phyloP scores from a whole-genome alignment of 2,329 filamentous ascomycete genomes.

The Diplocarpon mali region DNA sequence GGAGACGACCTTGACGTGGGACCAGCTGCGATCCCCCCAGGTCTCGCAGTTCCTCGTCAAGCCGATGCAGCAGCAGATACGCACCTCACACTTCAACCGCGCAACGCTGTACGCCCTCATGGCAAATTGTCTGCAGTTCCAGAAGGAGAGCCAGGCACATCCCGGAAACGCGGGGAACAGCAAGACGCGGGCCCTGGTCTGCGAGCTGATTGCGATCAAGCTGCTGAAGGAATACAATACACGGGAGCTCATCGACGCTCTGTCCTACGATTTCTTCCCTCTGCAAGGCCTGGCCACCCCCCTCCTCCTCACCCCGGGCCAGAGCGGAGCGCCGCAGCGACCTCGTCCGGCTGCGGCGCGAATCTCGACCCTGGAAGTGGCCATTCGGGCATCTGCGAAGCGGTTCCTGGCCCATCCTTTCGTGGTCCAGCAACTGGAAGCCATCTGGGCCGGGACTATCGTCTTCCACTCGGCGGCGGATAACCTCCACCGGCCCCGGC shows the following conservation, averaged over 20 bases:
- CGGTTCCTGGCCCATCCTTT: slow-evolving; percentile 84
- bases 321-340: slow-evolving; percentile 30
- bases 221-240: slow-evolving; percentile 82
- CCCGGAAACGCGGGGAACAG: slow-evolving; percentile 77
- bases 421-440: slow-evolving; percentile 89
- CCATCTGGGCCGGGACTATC: slow-evolving; percentile 92
- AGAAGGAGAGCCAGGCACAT: slow-evolving; percentile 72
- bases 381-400: slow-evolving; percentile 86
- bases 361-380: slow-evolving; percentile 84
- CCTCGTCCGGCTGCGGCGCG: slow-evolving; percentile 52
- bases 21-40: slow-evolving; percentile 89
- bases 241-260: slow-evolving; percentile 80
- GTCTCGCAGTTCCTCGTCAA: slow-evolving; percentile 93
- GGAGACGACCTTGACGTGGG: slow-evolving; percentile 89
- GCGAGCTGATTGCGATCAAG: slow-evolving; percentile 83
- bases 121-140: slow-evolving; percentile 88
- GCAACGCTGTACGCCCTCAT: slow-evolving; percentile 83
- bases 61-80: slow-evolving; percentile 86
- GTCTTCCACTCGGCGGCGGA: slow-evolving; percentile 88
- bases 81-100: slow-evolving; percentile 69
- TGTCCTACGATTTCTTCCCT: slow-evolving; percentile 92
- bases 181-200: slow-evolving; percentile 75
- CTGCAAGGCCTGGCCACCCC: slow-evolving; percentile 63
- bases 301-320: slow-evolving; percentile 27
- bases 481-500: slow-evolving; percentile 58